phyloP scores from a whole-genome alignment of 2,329 filamentous ascomycete genomes.

The Xylaria sp. region DNA sequence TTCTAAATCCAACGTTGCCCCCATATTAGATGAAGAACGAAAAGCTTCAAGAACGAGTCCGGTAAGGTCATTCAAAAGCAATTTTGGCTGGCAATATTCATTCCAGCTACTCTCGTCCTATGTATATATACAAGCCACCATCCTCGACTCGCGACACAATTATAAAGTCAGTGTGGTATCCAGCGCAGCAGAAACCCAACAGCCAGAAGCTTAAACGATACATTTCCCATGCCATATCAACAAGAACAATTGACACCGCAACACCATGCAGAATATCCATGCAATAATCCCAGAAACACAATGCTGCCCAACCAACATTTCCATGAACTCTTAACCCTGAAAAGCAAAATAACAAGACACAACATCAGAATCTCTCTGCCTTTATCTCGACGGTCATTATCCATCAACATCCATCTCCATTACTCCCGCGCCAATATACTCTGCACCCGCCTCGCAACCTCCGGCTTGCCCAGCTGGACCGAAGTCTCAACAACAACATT shows the following conservation, averaged over 20 bases:
- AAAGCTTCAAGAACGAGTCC: too few species aligned
- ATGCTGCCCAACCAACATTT: background rate
- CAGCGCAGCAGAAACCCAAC: slow-evolving; percentile 23
- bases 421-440: slow-evolving; percentile 37
- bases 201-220: slow-evolving; percentile 6
- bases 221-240: background rate
- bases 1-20: background rate
- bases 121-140: slow-evolving; percentile 14
- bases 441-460: slow-evolving; percentile 49
- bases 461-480: slow-evolving; percentile 49
- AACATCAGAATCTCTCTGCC: background rate
- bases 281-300: slow-evolving; percentile 5
- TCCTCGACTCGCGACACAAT: slow-evolving; percentile 21
- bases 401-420: background rate
- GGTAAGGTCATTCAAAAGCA: background rate
- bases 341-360: slow-evolving; percentile 1
- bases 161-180: slow-evolving; percentile 28
- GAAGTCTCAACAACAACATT: slow-evolving; percentile 66
- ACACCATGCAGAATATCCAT: slow-evolving; percentile 9
- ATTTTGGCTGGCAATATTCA: slow-evolving; percentile 1
- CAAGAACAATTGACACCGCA: background rate
- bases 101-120: slow-evolving; percentile 7
- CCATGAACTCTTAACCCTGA: background rate
- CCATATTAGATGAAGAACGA: too few species aligned
- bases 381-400: background rate